These are phyloP conservation scores for Cercospora sesami DNA, from an alignment of 2,329 filamentous ascomycete genomes.

Conservation along the genomic window DNA sequence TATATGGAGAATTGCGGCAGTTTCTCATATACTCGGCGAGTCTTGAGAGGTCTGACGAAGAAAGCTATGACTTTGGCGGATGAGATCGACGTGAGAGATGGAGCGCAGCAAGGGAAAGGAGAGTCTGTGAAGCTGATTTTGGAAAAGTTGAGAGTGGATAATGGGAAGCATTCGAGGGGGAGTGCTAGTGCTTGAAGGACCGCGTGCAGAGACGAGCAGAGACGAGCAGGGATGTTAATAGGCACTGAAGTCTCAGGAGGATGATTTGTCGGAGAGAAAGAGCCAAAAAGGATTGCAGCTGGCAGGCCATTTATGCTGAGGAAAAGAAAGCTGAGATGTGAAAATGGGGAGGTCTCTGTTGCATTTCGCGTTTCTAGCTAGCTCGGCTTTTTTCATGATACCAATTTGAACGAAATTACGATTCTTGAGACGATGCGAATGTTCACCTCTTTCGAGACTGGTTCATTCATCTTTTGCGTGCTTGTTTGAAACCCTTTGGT, in stretches of 20 bases:
- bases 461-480: no score
- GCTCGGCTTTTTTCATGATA: conserved; percentile 6
- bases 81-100: conserved; percentile 38
- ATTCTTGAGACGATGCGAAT: neutral
- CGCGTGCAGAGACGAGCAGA: no score
- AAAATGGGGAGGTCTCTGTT: neutral
- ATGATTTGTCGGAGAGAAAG: neutral
- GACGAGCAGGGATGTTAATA: neutral
- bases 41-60: conserved; percentile 47
- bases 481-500: no score
- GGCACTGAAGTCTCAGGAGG: neutral
- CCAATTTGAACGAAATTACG: conserved; percentile 12
- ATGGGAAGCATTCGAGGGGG: conserved; percentile 24
- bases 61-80: conserved; percentile 48
- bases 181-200: conserved; percentile 11
- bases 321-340: neutral
- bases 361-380: neutral
- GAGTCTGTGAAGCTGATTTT: conserved; percentile 42
- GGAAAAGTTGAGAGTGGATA: conserved; percentile 42
- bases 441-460: no score
- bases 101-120: conserved; percentile 38
- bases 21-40: conserved; percentile 78
- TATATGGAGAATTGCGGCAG: conserved; percentile 89
- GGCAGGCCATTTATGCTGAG: neutral
- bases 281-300: neutral